Base-by-base conservation (phyloP, 2,329 filamentous ascomycete species). In the Verticillium klebahnii region DNA sequence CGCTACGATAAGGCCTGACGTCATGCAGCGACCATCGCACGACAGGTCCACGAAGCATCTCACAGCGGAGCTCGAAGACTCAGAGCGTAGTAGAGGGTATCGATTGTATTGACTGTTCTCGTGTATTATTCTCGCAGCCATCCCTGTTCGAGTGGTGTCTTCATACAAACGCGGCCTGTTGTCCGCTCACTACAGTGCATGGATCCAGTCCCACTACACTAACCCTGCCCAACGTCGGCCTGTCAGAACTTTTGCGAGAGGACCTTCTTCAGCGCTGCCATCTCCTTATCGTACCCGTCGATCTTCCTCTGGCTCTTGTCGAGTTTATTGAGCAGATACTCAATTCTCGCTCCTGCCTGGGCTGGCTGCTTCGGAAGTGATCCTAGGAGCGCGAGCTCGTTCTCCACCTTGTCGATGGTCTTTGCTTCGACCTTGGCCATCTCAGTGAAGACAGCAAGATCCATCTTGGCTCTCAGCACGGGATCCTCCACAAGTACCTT, bases 391-490 rank as follows among this genome's bases (percentile, higher is more conserved):
- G 75, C 81, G 62, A 98, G 78, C 75, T 98, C 93, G 31, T 81
- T 80, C 78, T 97, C 94, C 55, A 85, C 89, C 75, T 92, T 92
- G 50, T 89, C 87, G 63, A 97, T 92, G 11, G 76, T 88, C 73
- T 86, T 86, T 58, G 82, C 88, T 77, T 97, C 92, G 3, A 86
- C 83, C 69, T 88, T 88, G 29, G 87, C 85, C 61, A 91, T 77
- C 71, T 94, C 88, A 0, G 80, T 82, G 25, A 96, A 69, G 19
- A 93, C 80, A 1, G 85, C 84, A 12, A 96, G 78, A 69, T 92
- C 89, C 73, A 97, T 85, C 66, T 88, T 86, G 39, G 90, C 89
- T 52, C 83, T 82, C 52, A 97, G 80, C 1, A 92, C 91, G 7
- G 82, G 80, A 71, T 97, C 93, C 56, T 85, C 77, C 0, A 87